Base-by-base conservation (phyloP, 75 land plant species). In the Selaginella moellendorffii region DNA sequence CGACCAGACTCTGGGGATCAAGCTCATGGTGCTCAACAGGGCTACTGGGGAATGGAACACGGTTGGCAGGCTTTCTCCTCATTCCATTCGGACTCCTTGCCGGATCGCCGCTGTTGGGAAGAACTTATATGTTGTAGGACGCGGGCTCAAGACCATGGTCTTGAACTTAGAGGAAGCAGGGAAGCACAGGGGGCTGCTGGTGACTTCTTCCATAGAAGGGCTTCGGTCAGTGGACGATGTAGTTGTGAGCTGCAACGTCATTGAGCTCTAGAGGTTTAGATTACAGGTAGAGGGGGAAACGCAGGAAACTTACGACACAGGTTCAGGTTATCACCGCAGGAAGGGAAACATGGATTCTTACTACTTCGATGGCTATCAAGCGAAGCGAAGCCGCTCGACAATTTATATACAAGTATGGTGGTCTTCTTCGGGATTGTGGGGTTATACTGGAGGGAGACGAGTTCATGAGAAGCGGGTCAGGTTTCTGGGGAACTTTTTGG, bases 1-100 rank as follows among this genome's bases (percentile, higher is more conserved):
- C 71, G 83, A 85, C 69, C 83, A 85, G 64, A 71, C 72, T 8
- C 78, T 66, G 29, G 90, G 90, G 30, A 70, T 79, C 0, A 78
- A 69, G 31, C 67, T 88, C 28, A 78, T 79, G 74, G 67, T 72
- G 73, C 74, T 87, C 77, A 18, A 74, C 29, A 60, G 76, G 56
- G 77, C 65, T 2, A 66, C 23, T 10, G 30, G 70, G 27, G 71
- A 75, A 24, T 85, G 93, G 93, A 52, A 68, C 1, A 52, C 74
- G 18, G 65, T 85, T 0, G 83, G 85, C 25, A 80, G 88, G 53
- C 62, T 88, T 2, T 78, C 88, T 23, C 52, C 75, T 8, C 27
- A 52, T 9, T 68, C 74, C 14, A 82, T 81, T 54, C 71, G 65
- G 26, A 72, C 88, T 36, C 93, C 89, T 17, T 87, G 92, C 67